Conservation (phyloP, 169 alveolate genomes). For the Besnoitia besnoiti region DNA sequence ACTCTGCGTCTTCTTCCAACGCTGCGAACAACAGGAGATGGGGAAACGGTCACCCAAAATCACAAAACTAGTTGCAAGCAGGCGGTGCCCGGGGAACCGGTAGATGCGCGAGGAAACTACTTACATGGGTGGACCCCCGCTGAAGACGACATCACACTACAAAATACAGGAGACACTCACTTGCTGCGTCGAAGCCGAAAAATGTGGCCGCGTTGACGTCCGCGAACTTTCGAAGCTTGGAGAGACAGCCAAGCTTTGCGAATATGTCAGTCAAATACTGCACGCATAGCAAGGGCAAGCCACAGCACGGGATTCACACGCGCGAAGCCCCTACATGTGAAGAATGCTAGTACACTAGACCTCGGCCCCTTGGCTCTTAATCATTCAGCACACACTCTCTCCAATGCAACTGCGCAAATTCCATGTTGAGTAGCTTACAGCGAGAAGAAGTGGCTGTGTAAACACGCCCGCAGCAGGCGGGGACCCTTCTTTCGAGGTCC, state of each 20-base stretch:
- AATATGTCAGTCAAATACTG: constrained; percentile 69
- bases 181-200: constrained; percentile 51
- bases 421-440: constrained; percentile 34
- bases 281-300: neutral
- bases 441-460: constrained; percentile 69
- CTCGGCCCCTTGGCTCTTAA: too few species aligned
- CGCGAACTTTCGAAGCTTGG: constrained; percentile 61
- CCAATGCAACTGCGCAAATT: neutral
- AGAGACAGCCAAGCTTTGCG: constrained; percentile 52
- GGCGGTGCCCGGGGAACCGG: too few species aligned
- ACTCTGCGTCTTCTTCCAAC: constrained; percentile 51
- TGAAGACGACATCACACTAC: too few species aligned
- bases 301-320: neutral
- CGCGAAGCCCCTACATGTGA: too few species aligned
- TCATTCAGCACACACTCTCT: neutral
- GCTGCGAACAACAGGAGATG: constrained; percentile 11
- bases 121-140: too few species aligned
- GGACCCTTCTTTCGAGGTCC: constrained; percentile 46
- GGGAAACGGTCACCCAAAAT: neutral
- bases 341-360: too few species aligned
- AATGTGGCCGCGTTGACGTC: constrained; percentile 62
- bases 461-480: constrained; percentile 71
- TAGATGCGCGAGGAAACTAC: too few species aligned
- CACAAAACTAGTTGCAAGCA: neutral
- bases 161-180: neutral